Evolutionary conservation across 176 grass and related monocot genomes (phyloP).

Genomic region (Paspalum notatum): DNA sequence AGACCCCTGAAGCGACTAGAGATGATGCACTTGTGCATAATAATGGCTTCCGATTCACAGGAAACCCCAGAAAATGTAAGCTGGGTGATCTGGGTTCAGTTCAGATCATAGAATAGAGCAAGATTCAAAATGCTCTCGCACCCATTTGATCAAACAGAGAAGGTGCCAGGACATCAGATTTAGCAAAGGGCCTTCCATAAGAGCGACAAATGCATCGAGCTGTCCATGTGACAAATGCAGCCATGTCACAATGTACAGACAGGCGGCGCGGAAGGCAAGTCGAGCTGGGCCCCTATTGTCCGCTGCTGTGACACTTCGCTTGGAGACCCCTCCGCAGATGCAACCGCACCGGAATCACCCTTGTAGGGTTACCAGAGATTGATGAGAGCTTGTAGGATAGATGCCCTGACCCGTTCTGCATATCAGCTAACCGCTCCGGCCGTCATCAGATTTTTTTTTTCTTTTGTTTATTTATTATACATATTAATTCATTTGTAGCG

Average conservation of each 20-base stretch:
- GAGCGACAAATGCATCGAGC: neutral
- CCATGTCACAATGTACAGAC: conserved; percentile 22
- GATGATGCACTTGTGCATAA: neutral
- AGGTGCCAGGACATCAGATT: neutral
- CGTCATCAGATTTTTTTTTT: conserved; percentile 27
- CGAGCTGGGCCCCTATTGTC: neutral
- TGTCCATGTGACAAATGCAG: neutral
- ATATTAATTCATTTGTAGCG: conserved; percentile 54
- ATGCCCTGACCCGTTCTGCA: conserved; percentile 33
- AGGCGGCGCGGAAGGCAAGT: neutral
- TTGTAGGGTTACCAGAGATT: conserved; percentile 23
- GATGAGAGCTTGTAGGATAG: conserved; percentile 37
- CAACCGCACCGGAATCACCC: neutral
- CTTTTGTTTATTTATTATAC: conserved; percentile 43
- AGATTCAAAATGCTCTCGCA: neutral
- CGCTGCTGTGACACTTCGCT: neutral
- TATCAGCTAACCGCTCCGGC: conserved; percentile 13
- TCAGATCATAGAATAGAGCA: neutral
- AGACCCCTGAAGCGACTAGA: neutral
- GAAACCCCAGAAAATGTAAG: neutral
- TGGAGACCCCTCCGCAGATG: neutral
- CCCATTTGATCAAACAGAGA: neutral
- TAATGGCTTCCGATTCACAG: neutral
- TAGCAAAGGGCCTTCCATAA: neutral
- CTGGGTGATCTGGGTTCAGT: neutral